Conservation (phyloP, 768 basidiomycete species). For the Dacryopinax spathularia region DNA sequence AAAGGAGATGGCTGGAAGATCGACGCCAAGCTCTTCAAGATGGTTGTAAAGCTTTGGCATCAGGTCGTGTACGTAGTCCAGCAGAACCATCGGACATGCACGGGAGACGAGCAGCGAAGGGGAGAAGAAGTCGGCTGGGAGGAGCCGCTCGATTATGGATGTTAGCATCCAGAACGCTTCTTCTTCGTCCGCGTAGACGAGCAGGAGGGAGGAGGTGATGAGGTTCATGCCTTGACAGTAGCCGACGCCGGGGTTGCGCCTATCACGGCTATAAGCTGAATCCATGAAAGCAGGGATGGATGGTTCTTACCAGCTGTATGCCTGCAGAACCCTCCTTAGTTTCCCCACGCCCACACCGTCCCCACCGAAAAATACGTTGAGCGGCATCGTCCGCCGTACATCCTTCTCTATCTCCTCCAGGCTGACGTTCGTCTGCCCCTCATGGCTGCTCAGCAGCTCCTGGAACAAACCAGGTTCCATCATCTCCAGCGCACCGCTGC, state of each 20-base stretch:
- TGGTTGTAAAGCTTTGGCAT: constrained; percentile 64
- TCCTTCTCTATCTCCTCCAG: constrained; percentile 88
- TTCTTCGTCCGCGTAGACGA: constrained; percentile 89
- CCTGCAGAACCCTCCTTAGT: constrained; percentile 72
- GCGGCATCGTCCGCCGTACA: constrained; percentile 74
- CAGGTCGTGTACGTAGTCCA: constrained; percentile 70
- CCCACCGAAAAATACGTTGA: constrained; percentile 93
- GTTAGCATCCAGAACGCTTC: constrained; percentile 92
- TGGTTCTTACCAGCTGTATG: constrained; percentile 69
- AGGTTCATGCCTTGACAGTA: constrained; percentile 96
- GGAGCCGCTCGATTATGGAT: constrained; percentile 73
- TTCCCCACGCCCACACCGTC: constrained; percentile 92
- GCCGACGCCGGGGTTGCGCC: constrained; percentile 82
- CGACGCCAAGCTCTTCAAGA: constrained; percentile 65
- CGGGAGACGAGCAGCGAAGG: constrained; percentile 82
- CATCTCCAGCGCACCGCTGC: constrained; percentile 83
- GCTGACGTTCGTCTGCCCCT: constrained; percentile 22
- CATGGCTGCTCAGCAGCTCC: constrained; percentile 49
- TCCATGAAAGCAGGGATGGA: background rate
- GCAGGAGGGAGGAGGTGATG: constrained; percentile 81
- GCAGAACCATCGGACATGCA: constrained; percentile 80
- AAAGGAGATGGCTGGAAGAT: constrained; percentile 89
- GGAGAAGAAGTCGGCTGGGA: constrained; percentile 89
- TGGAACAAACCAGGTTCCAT: constrained; percentile 80
- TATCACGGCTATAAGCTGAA: constrained; percentile 27